Percentiles rank a stretch among this genome's conserved stretches.
Conservation (phyloP, 148 eudicot genomes). For the Simmondsia chinensis region DNA sequence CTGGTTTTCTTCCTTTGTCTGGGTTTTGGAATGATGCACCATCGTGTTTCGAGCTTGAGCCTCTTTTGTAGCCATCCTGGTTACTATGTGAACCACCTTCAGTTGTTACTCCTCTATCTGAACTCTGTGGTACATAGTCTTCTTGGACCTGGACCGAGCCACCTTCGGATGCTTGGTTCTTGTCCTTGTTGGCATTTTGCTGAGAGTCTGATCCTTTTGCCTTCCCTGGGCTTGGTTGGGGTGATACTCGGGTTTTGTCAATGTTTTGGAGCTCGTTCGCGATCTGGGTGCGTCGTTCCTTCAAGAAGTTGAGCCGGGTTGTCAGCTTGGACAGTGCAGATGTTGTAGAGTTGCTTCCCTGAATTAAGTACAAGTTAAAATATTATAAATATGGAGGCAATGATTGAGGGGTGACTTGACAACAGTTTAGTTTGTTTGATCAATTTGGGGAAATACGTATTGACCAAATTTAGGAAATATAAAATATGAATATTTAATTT, state of each 20-base stretch:
- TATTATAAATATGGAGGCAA: no score
- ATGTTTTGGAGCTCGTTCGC: slow-evolving; percentile 57
- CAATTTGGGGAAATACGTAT: no score
- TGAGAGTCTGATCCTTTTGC: slow-evolving; percentile 14
- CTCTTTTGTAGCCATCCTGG: slow-evolving; percentile 10
- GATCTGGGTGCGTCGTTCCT: slow-evolving; percentile 66
- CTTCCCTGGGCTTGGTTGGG: slow-evolving; percentile 10
- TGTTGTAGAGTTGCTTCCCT: slow-evolving; percentile 51
- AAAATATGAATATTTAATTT: no score
- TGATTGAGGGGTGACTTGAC: no score
- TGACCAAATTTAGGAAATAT: no score
- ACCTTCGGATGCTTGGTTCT: slow-evolving; percentile 14
- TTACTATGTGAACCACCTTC: slow-evolving; percentile 9
- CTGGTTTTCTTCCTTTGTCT: slow-evolving; percentile 22
- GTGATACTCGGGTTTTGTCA: slow-evolving; percentile 45
- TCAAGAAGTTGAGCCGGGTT: slow-evolving; percentile 78
- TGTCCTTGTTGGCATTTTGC: slow-evolving; percentile 8
- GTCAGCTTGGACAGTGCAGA: slow-evolving; percentile 82
- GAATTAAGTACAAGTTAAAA: no score
- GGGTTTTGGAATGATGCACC: slow-evolving; percentile 13
- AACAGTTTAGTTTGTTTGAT: no score
- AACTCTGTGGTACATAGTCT: slow-evolving; percentile 10
- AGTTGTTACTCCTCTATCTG: slow-evolving; percentile 9
- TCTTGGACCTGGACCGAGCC: slow-evolving; percentile 8
- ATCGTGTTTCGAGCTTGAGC: slow-evolving; percentile 13